Evolutionary conservation across 208 protist genomes (phyloP).

Genomic region (Porcisia hertigi): DNA sequence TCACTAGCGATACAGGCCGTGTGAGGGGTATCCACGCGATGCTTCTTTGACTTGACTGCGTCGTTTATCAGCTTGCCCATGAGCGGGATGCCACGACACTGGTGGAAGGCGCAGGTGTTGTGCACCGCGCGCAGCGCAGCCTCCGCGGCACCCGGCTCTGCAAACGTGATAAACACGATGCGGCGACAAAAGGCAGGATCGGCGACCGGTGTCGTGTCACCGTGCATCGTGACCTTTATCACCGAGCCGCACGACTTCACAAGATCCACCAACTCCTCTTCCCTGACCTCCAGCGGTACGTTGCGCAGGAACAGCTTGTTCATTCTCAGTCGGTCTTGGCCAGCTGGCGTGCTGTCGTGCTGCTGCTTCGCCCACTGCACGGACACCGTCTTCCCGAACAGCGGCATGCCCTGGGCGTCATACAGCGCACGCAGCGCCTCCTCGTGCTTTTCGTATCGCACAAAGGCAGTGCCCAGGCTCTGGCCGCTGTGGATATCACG

Average conservation of each 20-base stretch:
- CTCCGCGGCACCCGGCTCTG: constrained; percentile 36
- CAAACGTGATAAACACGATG: constrained; percentile 58
- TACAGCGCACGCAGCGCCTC: constrained; percentile 30
- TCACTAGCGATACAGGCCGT: not conserved
- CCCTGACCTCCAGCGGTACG: constrained; percentile 37
- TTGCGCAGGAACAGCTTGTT: constrained; percentile 65
- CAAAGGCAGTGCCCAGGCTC: constrained; percentile 48
- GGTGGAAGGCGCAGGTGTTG: constrained; percentile 40
- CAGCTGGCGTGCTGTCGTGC: constrained; percentile 39
- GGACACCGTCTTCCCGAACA: constrained; percentile 25
- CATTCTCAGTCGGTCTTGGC: constrained; percentile 30
- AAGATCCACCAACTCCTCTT: constrained; percentile 11
- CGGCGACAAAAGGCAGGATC: constrained; percentile 18
- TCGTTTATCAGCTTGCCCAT: constrained; percentile 31
- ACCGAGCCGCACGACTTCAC: constrained; percentile 32
- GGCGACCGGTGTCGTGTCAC: constrained; percentile 24
- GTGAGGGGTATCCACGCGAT: constrained; percentile 4
- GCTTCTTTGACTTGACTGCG: constrained; percentile 20
- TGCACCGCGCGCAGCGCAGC: constrained; percentile 37
- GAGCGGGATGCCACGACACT: constrained; percentile 43
- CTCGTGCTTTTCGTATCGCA: constrained; percentile 32
- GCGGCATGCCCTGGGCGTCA: constrained; percentile 10
- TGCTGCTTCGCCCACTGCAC: constrained; percentile 41
- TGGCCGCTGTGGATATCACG: constrained; percentile 51
- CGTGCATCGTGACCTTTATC: constrained; percentile 29